Conservation (phyloP, 1,284 basidiomycete genomes). For the Ceratobasidium sp. region DNA sequence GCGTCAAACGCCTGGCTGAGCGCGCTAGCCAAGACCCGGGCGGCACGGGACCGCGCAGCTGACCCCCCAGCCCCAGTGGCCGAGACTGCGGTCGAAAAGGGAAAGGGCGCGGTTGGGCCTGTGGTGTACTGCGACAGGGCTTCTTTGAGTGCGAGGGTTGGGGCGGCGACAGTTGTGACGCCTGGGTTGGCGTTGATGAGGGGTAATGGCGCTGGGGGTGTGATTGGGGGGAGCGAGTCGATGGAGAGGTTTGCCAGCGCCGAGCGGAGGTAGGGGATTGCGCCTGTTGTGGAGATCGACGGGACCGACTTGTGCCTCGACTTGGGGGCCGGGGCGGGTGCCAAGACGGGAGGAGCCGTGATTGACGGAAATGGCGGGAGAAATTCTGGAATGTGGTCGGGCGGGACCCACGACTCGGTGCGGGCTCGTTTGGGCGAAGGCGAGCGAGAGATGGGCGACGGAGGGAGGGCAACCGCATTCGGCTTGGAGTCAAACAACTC, state of each 20-base stretch:
- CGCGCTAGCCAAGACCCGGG: slow-evolving; percentile 13
- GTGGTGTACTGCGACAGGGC: slow-evolving; percentile 5
- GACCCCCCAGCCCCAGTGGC: neutral
- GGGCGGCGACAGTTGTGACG: neutral
- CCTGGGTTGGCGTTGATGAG: slow-evolving; percentile 8
- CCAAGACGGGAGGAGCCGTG: slow-evolving; percentile 44
- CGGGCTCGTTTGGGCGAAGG: slow-evolving; percentile 59
- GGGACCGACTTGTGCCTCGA: slow-evolving; percentile 14
- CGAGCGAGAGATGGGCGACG: slow-evolving; percentile 58
- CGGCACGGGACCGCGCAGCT: slow-evolving; percentile 14
- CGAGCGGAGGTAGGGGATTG: slow-evolving; percentile 22
- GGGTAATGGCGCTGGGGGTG: neutral
- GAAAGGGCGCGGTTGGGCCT: slow-evolving; percentile 12
- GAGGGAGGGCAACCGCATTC: slow-evolving; percentile 45
- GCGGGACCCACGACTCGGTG: slow-evolving; percentile 61
- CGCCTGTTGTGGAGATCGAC: slow-evolving; percentile 4
- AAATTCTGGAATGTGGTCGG: slow-evolving; percentile 66
- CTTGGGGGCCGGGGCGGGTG: slow-evolving; percentile 10
- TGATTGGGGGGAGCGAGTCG: neutral
- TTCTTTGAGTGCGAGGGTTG: slow-evolving; percentile 11
- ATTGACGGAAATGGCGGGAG: slow-evolving; percentile 66
- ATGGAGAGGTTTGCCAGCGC: slow-evolving; percentile 19
- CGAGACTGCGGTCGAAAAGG: slow-evolving; percentile 1
- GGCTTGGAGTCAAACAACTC: neutral
- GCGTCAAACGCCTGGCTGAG: slow-evolving; percentile 32